Evolutionary conservation across 1,284 basidiomycete genomes (phyloP), one percentile per base, ranked within the genome.

Genomic region (Moesziomyces aphidis): DNA sequence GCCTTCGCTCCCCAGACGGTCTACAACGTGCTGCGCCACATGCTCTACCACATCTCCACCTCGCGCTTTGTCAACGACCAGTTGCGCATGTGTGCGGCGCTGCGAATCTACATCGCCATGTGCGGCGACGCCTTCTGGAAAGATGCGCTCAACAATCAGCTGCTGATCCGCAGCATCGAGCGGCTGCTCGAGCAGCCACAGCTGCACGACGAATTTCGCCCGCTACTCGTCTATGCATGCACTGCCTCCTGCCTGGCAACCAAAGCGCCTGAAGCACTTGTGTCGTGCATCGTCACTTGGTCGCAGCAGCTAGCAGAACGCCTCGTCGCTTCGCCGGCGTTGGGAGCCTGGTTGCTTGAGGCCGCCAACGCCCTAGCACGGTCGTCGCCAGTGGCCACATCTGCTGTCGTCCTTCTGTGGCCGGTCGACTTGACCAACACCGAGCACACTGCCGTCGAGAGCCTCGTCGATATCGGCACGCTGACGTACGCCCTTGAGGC

Each of bases 1-100:
- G 52, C 63, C 0, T 67, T 63, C 47, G 43, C 56, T 13, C 53
- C 55, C 8, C 59, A 66, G 13, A 52, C 61, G 15, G 49, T 54
- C 23, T 81, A 76, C 57, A 67, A 78, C 45, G 67, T 75, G 5
- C 44, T 80, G 24, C 90, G 92, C 59, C 89, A 90, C 56, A 86
- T 96, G 10, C 90, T 96, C 72, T 87, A 90, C 8, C 87, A 88
- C 44, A 86, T 95, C 28, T 88, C 92, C 64, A 85, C 86, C 3
- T 89, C 90, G 0, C 90, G 90, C n/a, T 88, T 97, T 46, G 88
- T 96, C 70, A 93, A 93, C 80, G 93, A 97, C 80, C 93, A 97
- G 83, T 85, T 91, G 48, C 90, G 95, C 7, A 86, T 92, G 31
- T 83, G 95, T 34, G 91, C 93, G 59, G 89, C 90, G 0, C 86